Evolutionary conservation across 768 basidiomycete genomes (phyloP), one percentile per base, ranked within the genome.

Genomic region (Solioccasus polychromus): DNA sequence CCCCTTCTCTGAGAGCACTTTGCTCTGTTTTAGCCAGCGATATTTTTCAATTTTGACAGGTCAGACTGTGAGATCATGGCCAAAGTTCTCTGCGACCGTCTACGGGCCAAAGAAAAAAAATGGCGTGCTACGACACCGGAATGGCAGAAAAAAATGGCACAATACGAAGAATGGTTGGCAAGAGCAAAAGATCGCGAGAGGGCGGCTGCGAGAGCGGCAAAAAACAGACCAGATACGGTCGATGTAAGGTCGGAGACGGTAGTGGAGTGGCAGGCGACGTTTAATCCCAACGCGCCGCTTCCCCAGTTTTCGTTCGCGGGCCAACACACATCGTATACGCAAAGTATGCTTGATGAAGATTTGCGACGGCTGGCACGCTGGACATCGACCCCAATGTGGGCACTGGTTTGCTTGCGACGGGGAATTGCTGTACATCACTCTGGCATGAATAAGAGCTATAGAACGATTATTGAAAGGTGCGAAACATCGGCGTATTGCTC

Each of bases 371-470:
- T 85, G 37, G 48, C 40, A 4, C 49, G 50, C 14, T 63, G 61
- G 38, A 71, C 66, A 42, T 61, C 57, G 8, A 51, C 66, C 2
- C 71, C 69, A 2, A 20, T 37, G n/a, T 80, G 78, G 76, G 70
- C 73, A 5, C 41, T 80, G 20, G 47, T 44, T 10, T 79, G 78
- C 6, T 62, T 88, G 38, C 59, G 61, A 39, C 69, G 85, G 25
- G 85, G 85, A 24, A 75, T 88, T 23, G 85, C 76, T 0, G 75
- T 88, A 10, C 85, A 88, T 53, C 85, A 87, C 59, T 55, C 79
- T 8, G 85, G 85, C 18, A 82, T 88, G 82, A 77, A 78, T 49
- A 82, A 76, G 55, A 61, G 62, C 1, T 87, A 86, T 57, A 64
- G 83, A 32, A 69, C 70, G 35, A 50, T 82, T 0, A 69, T 85